Evolutionary conservation across 2,329 filamentous ascomycete genomes (phyloP).

Genomic region (Tothia fuscella): DNA sequence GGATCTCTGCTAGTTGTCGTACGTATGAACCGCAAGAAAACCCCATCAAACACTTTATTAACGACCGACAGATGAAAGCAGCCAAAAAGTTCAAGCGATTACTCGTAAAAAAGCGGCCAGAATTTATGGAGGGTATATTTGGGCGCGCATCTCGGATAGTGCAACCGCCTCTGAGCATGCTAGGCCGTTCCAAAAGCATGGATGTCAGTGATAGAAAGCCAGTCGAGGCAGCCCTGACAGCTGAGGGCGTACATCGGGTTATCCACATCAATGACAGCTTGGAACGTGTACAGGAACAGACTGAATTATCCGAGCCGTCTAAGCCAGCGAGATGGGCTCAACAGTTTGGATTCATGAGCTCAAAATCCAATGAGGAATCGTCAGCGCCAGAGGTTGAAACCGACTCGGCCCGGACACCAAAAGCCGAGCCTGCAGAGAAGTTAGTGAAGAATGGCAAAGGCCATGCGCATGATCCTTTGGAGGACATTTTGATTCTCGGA

Average conservation of each 20-base stretch:
- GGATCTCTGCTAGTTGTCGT: constrained; percentile 74
- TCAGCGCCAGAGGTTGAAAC: background rate
- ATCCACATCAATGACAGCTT: constrained; percentile 25
- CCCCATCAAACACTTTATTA: background rate
- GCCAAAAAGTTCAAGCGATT: constrained; percentile 79
- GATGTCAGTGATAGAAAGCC: constrained; percentile 39
- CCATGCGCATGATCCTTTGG: constrained; percentile 51
- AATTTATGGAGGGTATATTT: constrained; percentile 46
- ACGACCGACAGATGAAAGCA: constrained; percentile 59
- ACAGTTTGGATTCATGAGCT: too few relatives aligned
- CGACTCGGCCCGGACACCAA: constrained; percentile 19
- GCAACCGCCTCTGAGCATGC: constrained; percentile 43
- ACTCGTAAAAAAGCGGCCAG: constrained; percentile 44
- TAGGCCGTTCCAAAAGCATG: constrained; percentile 35
- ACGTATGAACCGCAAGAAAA: constrained; percentile 17
- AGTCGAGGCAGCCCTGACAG: constrained; percentile 37
- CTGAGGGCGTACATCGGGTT: constrained; percentile 42
- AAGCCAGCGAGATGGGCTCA: too few relatives aligned
- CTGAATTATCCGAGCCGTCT: background rate
- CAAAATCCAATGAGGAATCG: background rate
- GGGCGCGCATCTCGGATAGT: constrained; percentile 47
- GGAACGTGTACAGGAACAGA: constrained; percentile 10
- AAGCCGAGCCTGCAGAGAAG: constrained; percentile 24
- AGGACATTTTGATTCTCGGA: constrained; percentile 58
- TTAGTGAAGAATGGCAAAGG: constrained; percentile 36